Conservation (phyloP, 495 filamentous ascomycete species). For the Annulohypoxylon maeteangense region DNA sequence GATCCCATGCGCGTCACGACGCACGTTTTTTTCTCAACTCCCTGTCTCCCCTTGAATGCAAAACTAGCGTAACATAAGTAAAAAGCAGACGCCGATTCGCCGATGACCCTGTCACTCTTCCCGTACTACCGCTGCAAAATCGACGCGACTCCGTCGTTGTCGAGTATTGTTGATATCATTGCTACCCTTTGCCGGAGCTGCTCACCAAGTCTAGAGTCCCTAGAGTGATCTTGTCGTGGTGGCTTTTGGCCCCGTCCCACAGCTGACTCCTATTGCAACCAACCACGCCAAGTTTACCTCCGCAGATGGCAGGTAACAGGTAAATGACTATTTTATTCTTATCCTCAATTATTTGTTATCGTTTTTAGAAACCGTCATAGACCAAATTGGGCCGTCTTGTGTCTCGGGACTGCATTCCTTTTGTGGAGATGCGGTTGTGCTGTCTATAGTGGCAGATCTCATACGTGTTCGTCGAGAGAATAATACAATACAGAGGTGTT, state of each 20-base stretch:
- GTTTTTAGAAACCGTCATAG: slow-evolving; percentile 6
- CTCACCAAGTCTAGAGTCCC: slow-evolving; percentile 24
- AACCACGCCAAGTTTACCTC: slow-evolving; percentile 30
- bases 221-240: slow-evolving; percentile 25
- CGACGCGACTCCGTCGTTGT: slow-evolving; percentile 28
- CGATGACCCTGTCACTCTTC: slow-evolving; percentile 29
- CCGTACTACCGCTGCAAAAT: slow-evolving; percentile 31
- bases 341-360: slow-evolving; percentile 19
- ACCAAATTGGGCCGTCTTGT: slow-evolving; percentile 34
- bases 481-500: slow-evolving; percentile 12
- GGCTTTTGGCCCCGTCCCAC: slow-evolving; percentile 27
- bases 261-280: slow-evolving; percentile 25
- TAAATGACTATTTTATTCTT: slow-evolving; percentile 23
- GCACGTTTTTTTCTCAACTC: slow-evolving; percentile 29
- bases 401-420: slow-evolving; percentile 42
- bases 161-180: slow-evolving; percentile 27
- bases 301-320: slow-evolving; percentile 10
- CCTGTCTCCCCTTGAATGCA: slow-evolving; percentile 37
- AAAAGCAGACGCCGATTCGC: slow-evolving; percentile 37
- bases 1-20: slow-evolving; percentile 41
- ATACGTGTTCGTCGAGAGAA: slow-evolving; percentile 42
- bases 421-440: slow-evolving; percentile 41
- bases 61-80: slow-evolving; percentile 32
- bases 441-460: slow-evolving; percentile 43
- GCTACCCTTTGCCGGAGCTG: slow-evolving; percentile 19